These are phyloP conservation scores for Pinus tabuliformis DNA, from an alignment of 75 land plant species.

Conservation along the genomic window DNA sequence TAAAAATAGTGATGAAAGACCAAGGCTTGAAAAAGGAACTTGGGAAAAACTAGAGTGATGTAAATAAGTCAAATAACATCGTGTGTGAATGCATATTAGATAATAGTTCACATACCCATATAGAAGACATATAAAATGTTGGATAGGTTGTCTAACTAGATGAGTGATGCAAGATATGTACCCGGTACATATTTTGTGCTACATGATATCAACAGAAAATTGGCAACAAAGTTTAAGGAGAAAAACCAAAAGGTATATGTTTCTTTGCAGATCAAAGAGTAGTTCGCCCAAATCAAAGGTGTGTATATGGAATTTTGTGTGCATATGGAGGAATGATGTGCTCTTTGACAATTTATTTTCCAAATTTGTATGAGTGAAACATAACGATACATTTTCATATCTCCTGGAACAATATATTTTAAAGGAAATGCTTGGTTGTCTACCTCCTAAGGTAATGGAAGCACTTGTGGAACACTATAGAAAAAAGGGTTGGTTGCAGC, in stretches of 20 bases:
- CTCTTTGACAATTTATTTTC: constrained; percentile 80
- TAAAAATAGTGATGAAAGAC: too few relatives aligned
- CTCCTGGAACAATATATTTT: constrained; percentile 43
- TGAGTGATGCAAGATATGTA: too few relatives aligned
- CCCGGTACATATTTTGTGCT: too few relatives aligned
- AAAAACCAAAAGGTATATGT: constrained; percentile 10
- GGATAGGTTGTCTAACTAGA: too few relatives aligned
- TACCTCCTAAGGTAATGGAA: constrained; percentile 78
- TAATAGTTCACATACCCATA: too few relatives aligned
- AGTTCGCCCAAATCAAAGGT: constrained; percentile 95
- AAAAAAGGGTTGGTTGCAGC: constrained; percentile 49
- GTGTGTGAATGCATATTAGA: too few relatives aligned
- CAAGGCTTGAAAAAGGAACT: too few relatives aligned
- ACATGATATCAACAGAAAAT: background rate
- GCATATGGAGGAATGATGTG: constrained; percentile 82
- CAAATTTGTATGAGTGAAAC: constrained; percentile 78
- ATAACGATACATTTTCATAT: constrained; percentile 91
- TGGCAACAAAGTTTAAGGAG: constrained; percentile 14
- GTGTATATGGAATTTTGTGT: constrained; percentile 98
- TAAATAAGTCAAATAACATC: too few relatives aligned
- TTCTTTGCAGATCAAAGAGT: constrained; percentile 61
- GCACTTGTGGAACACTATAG: constrained; percentile 65
- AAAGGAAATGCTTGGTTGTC: constrained; percentile 46
- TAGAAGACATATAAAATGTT: too few relatives aligned
- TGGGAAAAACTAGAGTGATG: too few relatives aligned